Base-by-base conservation (phyloP, 352 stramenopile genomes). In the Phytopythium vexans region DNA sequence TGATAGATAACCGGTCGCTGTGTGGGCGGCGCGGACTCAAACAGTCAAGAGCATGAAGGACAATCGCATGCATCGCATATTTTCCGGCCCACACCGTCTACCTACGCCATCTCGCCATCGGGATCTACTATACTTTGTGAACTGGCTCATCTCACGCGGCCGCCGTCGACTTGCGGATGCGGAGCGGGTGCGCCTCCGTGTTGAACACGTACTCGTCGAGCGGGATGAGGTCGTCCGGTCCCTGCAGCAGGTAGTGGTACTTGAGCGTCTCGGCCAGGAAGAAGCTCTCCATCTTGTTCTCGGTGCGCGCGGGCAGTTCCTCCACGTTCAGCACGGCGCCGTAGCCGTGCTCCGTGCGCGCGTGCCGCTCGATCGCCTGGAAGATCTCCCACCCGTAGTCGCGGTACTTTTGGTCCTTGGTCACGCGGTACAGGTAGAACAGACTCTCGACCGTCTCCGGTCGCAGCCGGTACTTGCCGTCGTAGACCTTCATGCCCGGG, bases 181-280 rank as follows among this genome's bases (percentile, higher is more conserved):
- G 66, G n/a, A 98, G 54, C 35, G 94, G 94, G 63, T 98, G 95
- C 10, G 92, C 94, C 66, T 99, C 94, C 3, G 95, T 98, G 72
- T 98, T 99, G 72, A 99, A 97, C 1, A 98, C 90, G 58, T 95
- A 94, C 61, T 97, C 88, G 56, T 98, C 86, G n/a, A 99, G 66
- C 4, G 97, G 72, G 53, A 97, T 70, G 15, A 90, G 47, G 41
- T 81, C 63, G 32, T 89, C 76, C 8, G 86, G 74, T 4, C 68
- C 73, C 65, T 98, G 89, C 8, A 99, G 75, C 46, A 99, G 72
- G 68, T 98, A 99, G 34, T 98, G 72, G 61, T 99, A 99, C 80
- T 99, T 99, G 41, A 99, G 74, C 32, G 97, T 99, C 78, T 99
- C 97, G 10, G 96, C 96, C 35, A 98, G 61, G 68, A 99, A 99